Base-by-base conservation (phyloP, 83 land plant species). In the Picea engelmannii region DNA sequence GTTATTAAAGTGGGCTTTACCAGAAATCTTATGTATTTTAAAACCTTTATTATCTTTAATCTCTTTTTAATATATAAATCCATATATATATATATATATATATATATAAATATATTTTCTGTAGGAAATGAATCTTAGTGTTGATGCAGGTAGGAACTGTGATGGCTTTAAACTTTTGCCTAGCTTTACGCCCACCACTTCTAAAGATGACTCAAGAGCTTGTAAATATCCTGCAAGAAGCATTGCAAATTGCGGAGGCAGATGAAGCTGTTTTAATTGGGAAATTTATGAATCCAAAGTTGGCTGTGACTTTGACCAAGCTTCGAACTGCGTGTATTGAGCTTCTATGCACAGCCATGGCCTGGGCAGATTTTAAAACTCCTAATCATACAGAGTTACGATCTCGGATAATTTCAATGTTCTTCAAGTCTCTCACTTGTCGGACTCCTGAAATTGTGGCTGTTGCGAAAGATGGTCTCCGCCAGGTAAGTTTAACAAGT, bases 381-480 rank as follows among this genome's bases (percentile, higher is more conserved):
- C 90, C 85, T 69, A 89, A 82, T 83, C 95, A 96, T 87, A 66
- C 92, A 79, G 99, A 98, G 38, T 79, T 98, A 79, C 97, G 99
- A 67, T 92, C 97, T 66, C 93, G 98, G 62, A 91, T 96, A 18
- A 98, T 96, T 80, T 90, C 99, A 21, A 96, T 98, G 99, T 98
- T 98, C 78, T 98, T 98, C 90, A 98, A 98, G 90, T 96, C 99
- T 31, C 85, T 98, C 75, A 98, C 99, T 69, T 96, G 99, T 86
- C 88, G 93, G 40, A 98, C 96, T 4, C 99, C 99, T 25, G 99
- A 96, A 89, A 96, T 98, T 83, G 97, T 96, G 83, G 94, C 98
- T 82, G 99, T 96, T 85, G 99, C 99, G 23, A 98, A 94, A 83
- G 99, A 98, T 81, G 99, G 99, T 5, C 91, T 98, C n/a, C 93